These are phyloP conservation scores for Umbelopsis ramanniana DNA, from an alignment of 192 early-diverging fungal genomes.

Conservation along the genomic window DNA sequence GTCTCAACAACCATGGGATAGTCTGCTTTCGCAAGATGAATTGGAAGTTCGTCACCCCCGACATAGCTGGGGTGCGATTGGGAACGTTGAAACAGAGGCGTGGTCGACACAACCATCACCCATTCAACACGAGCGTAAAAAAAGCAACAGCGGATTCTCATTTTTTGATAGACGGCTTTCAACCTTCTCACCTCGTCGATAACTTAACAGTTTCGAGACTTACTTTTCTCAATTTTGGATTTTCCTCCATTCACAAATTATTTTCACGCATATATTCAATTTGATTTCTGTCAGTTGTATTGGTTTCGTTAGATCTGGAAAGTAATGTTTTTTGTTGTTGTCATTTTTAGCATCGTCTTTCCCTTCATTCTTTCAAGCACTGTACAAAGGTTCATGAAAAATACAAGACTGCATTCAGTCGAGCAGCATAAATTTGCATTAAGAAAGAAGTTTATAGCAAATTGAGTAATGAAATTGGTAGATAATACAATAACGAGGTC, in stretches of 20 bases:
- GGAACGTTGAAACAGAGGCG: neutral
- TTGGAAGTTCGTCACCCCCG: neutral
- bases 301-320: neutral
- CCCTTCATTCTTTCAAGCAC: neutral
- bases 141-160: conserved; percentile 9
- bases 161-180: conserved; percentile 17
- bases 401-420: conserved; percentile 19
- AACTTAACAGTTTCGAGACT: neutral
- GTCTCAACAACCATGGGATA: neutral
- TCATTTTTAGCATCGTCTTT: neutral
- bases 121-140: conserved; percentile 5
- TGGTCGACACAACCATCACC: neutral
- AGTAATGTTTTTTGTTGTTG: neutral
- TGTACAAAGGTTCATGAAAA: conserved; percentile 16
- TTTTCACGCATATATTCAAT: neutral
- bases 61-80: conserved; percentile 17
- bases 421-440: neutral
- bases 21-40: neutral
- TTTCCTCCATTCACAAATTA: neutral
- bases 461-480: neutral
- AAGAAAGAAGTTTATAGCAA: neutral
- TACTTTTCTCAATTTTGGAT: neutral
- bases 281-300: neutral
- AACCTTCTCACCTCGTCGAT: conserved; percentile 11
- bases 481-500: conserved; percentile 14